Base-by-base conservation (phyloP, 2,329 filamentous ascomycete genomes). In the Talaromyces funiculosus region DNA sequence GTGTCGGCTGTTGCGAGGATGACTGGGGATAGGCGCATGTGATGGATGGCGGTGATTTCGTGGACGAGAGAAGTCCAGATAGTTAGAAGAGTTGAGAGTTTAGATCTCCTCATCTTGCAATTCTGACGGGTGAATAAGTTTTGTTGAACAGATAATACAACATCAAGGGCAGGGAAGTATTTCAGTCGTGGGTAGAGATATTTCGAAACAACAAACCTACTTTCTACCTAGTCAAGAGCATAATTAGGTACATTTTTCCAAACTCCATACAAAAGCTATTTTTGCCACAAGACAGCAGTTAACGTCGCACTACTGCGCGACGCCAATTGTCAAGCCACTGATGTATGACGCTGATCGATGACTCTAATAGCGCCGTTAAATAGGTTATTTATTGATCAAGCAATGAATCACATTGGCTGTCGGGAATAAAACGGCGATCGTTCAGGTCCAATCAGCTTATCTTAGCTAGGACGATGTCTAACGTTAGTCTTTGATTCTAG, bases 1-100 rank as follows among this genome's bases (percentile, higher is more conserved):
- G 76, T 77, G 35, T 64, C 64, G n/a, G 62, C 63, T 49, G 63
- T 62, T n/a, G 66, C 65, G 18, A 64, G 64, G 24, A 64, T 63
- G 18, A 65, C 35, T 10, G 68, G 65, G 6, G 61, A 47, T n/a
- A 61, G 59, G 18, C 65, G 63, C 64, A 71, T 67, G 62, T 71
- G 69, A 47, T 71, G 68, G 16, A 66, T 49, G 29, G 62, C 67
- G 33, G 24, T 31, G 24, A 33, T 45, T 35, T 58, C 14, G 16
- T 57, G 37, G 10, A 24, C 7, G 16, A 38, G 8, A 54, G 22
- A 31, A 35, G 12, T 22, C 26, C 53, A 18, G 49, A 18, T 14
- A 6, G 31, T n/a, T 8, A 47, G 6, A 43, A 31, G 20, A 29
- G 8, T 45, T 14, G 49, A 18, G 9, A 18, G 9, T 53, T 37